Percentiles rank a stretch among this genome's conserved stretches.
These are phyloP conservation scores for Abortiporus biennis DNA, from an alignment of 1,284 basidiomycete species.

Conservation along the genomic window DNA sequence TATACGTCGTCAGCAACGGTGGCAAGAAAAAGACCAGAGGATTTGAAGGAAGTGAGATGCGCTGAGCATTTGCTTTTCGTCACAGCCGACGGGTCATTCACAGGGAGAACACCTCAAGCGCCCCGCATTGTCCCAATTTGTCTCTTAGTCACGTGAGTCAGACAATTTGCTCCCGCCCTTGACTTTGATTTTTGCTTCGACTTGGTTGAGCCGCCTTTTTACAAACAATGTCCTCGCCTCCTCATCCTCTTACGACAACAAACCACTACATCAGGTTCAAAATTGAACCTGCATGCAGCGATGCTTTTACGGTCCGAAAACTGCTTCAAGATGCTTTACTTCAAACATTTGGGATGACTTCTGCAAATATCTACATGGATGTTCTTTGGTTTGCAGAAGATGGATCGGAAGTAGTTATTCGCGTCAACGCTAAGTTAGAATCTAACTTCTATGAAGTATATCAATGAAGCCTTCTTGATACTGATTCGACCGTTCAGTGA, in stretches of 20 bases:
- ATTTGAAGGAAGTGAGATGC: too few relatives aligned
- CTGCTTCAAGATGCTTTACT: constrained; percentile 35
- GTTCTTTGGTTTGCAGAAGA: constrained; percentile 31
- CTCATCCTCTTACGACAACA: constrained; percentile 4
- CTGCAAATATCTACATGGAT: constrained; percentile 35
- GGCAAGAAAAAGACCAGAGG: too few relatives aligned
- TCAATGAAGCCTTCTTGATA: background rate
- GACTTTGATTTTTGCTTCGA: too few relatives aligned
- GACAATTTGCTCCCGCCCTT: too few relatives aligned
- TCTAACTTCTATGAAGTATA: background rate
- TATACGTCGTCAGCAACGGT: too few relatives aligned
- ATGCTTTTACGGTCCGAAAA: constrained; percentile 34
- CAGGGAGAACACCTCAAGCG: too few relatives aligned
- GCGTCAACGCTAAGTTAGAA: constrained; percentile 26
- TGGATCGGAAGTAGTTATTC: constrained; percentile 29
- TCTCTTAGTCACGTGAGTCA: too few relatives aligned
- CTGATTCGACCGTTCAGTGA: too few relatives aligned
- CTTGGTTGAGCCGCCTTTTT: background rate
- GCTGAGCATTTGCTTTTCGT: too few relatives aligned
- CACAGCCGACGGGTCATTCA: too few relatives aligned
- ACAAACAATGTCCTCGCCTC: background rate
- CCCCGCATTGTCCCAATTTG: too few relatives aligned
- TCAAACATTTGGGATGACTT: constrained; percentile 35
- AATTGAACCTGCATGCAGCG: constrained; percentile 27
- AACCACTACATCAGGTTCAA: constrained; percentile 35